These are phyloP conservation scores for Diaporthe amygdali DNA, from an alignment of 2,329 filamentous ascomycete genomes.

Conservation along the genomic window DNA sequence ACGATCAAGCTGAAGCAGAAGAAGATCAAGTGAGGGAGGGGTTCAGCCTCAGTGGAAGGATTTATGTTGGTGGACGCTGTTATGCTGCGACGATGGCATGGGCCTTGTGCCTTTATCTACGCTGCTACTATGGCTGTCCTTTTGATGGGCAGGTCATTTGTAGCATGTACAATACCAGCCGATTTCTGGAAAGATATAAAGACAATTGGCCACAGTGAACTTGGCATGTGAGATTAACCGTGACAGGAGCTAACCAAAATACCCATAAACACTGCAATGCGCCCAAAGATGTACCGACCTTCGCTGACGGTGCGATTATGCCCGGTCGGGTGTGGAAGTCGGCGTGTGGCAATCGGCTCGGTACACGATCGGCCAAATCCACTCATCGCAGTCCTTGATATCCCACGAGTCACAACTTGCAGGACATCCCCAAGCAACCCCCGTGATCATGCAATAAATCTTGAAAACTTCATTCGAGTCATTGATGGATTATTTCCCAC, in stretches of 20 bases:
- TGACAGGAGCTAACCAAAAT: not conserved
- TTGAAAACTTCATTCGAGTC: no score
- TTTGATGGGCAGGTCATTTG: not conserved
- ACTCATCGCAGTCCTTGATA: not conserved
- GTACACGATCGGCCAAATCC: not conserved
- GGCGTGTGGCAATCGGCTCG: not conserved
- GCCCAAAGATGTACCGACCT: not conserved
- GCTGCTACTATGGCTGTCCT: not conserved
- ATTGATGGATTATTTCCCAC: no score
- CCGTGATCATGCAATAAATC: no score
- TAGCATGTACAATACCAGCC: constrained; percentile 8
- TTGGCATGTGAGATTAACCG: no score
- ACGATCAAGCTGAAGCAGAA: constrained; percentile 98
- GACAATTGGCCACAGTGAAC: not conserved
- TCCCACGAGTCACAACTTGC: not conserved
- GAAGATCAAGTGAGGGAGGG: constrained; percentile 78
- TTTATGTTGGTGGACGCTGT: not conserved
- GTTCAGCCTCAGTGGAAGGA: not conserved
- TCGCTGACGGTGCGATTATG: not conserved
- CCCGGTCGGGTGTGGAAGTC: not conserved
- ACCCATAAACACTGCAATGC: not conserved
- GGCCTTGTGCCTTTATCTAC: constrained; percentile 26
- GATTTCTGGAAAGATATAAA: not conserved
- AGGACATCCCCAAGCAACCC: no score
- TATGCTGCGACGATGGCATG: not conserved